Conservation (phyloP, 106 monocot species). For the Platanthera zijinensis region DNA sequence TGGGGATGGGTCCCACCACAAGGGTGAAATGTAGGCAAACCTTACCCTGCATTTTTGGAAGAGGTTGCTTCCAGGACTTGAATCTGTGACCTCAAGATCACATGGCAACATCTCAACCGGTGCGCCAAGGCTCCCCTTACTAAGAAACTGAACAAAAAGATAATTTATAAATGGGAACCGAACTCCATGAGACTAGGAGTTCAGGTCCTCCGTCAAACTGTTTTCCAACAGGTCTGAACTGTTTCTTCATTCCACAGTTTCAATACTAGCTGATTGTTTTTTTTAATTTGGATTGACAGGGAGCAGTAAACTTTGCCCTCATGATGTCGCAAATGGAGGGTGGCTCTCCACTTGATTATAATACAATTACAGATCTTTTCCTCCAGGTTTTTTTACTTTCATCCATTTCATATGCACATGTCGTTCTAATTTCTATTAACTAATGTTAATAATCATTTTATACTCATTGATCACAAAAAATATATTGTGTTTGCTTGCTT, state of each 20-base stretch:
- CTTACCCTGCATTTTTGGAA: too few relatives aligned
- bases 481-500: not conserved
- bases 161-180: too few relatives aligned
- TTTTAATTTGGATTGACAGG: slow-evolving; percentile 25
- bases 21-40: too few relatives aligned
- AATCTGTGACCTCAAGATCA: too few relatives aligned
- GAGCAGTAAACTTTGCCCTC: slow-evolving; percentile 73
- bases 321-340: slow-evolving; percentile 99
- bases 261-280: not conserved
- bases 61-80: too few relatives aligned
- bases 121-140: too few relatives aligned
- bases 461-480: not conserved
- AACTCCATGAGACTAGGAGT: too few relatives aligned
- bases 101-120: too few relatives aligned
- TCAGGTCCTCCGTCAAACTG: too few relatives aligned
- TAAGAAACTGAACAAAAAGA: too few relatives aligned
- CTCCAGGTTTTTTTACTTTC: slow-evolving; percentile 60
- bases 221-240: too few relatives aligned
- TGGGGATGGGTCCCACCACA: too few relatives aligned
- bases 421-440: not conserved
- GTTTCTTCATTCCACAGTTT: not conserved
- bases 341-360: slow-evolving; percentile 95
- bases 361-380: slow-evolving; percentile 96
- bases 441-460: not conserved
- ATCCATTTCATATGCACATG: not conserved